Evolutionary conservation across 2,329 filamentous ascomycete genomes (phyloP).

Genomic region (Fusarium sp.): DNA sequence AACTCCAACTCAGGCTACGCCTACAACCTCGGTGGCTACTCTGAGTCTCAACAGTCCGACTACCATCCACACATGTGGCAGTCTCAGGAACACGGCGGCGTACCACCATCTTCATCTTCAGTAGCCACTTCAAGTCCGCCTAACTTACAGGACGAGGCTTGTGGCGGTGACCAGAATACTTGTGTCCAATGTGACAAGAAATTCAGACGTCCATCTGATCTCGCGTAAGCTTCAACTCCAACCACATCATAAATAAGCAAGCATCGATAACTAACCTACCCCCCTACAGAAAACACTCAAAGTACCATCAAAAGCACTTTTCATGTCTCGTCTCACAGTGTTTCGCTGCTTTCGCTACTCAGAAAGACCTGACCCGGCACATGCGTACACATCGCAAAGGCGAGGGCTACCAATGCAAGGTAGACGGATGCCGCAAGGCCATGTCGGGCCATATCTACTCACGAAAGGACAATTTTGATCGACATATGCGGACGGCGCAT

Average conservation of each 20-base stretch:
- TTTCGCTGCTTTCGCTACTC: slow-evolving; percentile 44
- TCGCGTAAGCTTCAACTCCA: slow-evolving; percentile 35
- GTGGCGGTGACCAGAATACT: slow-evolving; percentile 25
- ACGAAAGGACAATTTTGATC: slow-evolving; percentile 45
- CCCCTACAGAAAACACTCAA: slow-evolving; percentile 41
- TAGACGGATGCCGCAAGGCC: slow-evolving; percentile 45
- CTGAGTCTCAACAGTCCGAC: slow-evolving; percentile 29
- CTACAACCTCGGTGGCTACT: slow-evolving; percentile 27
- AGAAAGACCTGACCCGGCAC: slow-evolving; percentile 44
- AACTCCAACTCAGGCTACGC: slow-evolving; percentile 19
- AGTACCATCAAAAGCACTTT: slow-evolving; percentile 46
- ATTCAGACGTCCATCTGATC: slow-evolving; percentile 44
- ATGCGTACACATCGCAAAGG: slow-evolving; percentile 44
- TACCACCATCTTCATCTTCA: slow-evolving; percentile 36
- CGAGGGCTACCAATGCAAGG: slow-evolving; percentile 43
- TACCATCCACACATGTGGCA: slow-evolving; percentile 35
- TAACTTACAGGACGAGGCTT: slow-evolving; percentile 38
- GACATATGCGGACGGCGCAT: slow-evolving; percentile 46
- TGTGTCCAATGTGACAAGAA: slow-evolving; percentile 43
- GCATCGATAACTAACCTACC: slow-evolving; percentile 9
- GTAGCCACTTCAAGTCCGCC: slow-evolving; percentile 37
- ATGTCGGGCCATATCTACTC: slow-evolving; percentile 45
- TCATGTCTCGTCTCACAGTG: slow-evolving; percentile 42
- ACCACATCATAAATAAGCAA: background rate
- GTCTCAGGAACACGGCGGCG: slow-evolving; percentile 29